Percentiles rank a stretch among this genome's conserved stretches.
phyloP scores from a whole-genome alignment of 805 yeast species.

The Candida alai region DNA sequence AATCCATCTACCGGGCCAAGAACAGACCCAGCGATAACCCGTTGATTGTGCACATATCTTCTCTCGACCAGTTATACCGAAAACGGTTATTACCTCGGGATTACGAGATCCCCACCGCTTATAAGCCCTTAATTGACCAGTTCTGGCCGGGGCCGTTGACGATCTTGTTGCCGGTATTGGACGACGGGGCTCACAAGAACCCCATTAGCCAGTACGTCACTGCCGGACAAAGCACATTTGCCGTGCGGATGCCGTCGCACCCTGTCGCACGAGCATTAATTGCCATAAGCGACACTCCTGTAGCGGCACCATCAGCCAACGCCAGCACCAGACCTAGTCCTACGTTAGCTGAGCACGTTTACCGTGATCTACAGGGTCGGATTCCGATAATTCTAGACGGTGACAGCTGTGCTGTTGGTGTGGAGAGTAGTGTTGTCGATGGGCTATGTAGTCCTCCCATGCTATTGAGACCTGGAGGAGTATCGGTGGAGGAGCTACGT shows the following conservation, averaged over 20 bases:
- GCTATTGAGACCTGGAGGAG: slow-evolving; percentile 91
- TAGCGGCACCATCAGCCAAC: slow-evolving; percentile 98
- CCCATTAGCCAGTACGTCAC: slow-evolving; percentile 75
- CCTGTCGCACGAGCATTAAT: slow-evolving; percentile 90
- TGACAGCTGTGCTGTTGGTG: slow-evolving; percentile 83
- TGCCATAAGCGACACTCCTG: slow-evolving; percentile 76
- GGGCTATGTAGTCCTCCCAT: slow-evolving; percentile 84
- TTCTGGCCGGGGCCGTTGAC: slow-evolving; percentile 98
- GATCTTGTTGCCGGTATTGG: slow-evolving; percentile 64
- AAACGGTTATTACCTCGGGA: slow-evolving; percentile 48
- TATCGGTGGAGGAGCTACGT: slow-evolving; percentile 72
- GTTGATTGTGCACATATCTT: slow-evolving; percentile 82
- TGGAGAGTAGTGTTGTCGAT: slow-evolving; percentile 92
- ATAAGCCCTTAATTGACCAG: slow-evolving; percentile 55
- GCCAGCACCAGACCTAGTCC: slow-evolving; percentile 96
- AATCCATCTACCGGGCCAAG: slow-evolving; percentile 78
- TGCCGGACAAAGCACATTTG: slow-evolving; percentile 84
- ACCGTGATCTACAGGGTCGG: slow-evolving; percentile 69
- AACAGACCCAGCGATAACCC: slow-evolving; percentile 96
- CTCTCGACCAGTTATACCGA: slow-evolving; percentile 64
- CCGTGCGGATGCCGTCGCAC: slow-evolving; percentile 84
- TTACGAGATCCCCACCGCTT: slow-evolving; percentile 61
- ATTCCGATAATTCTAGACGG: slow-evolving; percentile 90
- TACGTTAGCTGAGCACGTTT: slow-evolving; percentile 82
- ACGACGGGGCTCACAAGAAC: slow-evolving; percentile 22